Conservation (phyloP, 495 filamentous ascomycete species). For the Tuber melanosporum region DNA sequence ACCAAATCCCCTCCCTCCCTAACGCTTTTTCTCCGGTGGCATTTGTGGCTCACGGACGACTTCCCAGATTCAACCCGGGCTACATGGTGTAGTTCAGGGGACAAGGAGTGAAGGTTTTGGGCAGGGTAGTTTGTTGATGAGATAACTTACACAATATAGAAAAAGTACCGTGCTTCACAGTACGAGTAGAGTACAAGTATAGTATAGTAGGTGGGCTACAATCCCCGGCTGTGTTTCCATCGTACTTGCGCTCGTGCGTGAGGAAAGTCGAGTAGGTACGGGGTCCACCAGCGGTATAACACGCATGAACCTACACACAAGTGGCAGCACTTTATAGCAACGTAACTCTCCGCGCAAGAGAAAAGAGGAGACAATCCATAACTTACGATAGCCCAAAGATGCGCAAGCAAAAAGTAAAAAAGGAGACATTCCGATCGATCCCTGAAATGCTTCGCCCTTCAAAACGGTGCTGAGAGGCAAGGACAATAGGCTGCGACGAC, state of each 20-base stretch:
- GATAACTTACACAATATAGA: not conserved
- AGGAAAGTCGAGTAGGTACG: not conserved
- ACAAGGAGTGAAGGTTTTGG: not conserved
- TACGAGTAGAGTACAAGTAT: not conserved
- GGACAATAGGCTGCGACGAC: not conserved
- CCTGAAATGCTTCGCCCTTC: not conserved
- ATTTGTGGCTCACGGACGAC: not conserved
- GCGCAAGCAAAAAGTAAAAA: not conserved
- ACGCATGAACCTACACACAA: not conserved
- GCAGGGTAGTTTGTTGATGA: not conserved
- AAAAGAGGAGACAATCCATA: not conserved
- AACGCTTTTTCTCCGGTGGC: not conserved
- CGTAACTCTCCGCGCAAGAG: not conserved
- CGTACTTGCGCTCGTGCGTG: not conserved
- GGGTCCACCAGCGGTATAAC: not conserved
- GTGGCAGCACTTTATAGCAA: not conserved
- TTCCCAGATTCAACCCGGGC: not conserved
- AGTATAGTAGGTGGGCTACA: not conserved
- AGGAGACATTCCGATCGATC: not conserved
- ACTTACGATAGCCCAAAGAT: not conserved
- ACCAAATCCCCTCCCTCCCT: not conserved
- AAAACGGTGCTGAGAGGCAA: not conserved
- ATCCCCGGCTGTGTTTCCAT: not conserved
- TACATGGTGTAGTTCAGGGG: not conserved
- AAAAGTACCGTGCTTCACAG: not conserved